Evolutionary conservation across 2,329 filamentous ascomycete genomes (phyloP), one percentile per base, ranked within the genome.

Genomic region (Epichloe elymi): DNA sequence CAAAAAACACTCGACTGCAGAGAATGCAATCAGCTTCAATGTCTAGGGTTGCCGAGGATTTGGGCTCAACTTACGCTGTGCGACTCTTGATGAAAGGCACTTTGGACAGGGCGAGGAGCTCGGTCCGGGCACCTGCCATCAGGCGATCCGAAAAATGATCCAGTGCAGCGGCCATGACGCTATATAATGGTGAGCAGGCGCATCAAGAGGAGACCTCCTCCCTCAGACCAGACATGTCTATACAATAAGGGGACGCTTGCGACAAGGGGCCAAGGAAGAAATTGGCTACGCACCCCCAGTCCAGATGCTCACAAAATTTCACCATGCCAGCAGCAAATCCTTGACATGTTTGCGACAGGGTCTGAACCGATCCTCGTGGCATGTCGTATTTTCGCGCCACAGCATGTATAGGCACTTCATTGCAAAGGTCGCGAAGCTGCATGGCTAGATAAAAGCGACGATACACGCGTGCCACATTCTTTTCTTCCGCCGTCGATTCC

Each of bases 241-340:
- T 30, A 30, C 26, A 30, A 30, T 10, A 30, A 30, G 8, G 8
- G 3, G 8, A 30, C 26, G 26, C 26, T 30, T 30, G 26, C 19
- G 20, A 36, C 8, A 36, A 23, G 36, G 36, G 36, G 36, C 12
- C 10, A n/a, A 19, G 17, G 26, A 4, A 17, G 6, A 39, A 20
- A 2, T 3, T 15, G 30, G 33, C 20, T 19, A 65, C 70, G 58
- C 60, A 77, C 74, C 77, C 78, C 83, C 85, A 88, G 2, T 76
- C 80, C 85, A 90, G 88, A 17, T 79, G 75, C 57, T 87, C 75
- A 60, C 85, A 89, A 60, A 89, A 89, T 57, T 86, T 88, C 53
- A 89, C 79, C 73, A 88, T 87, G 3, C 85, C 85, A 2, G 83
- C 83, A 3, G 85, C 86, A 60, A 89, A 90, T 0, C 86, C 86